Conservation (phyloP, 805 yeast genomes). For the Hanseniaspora singularis region DNA sequence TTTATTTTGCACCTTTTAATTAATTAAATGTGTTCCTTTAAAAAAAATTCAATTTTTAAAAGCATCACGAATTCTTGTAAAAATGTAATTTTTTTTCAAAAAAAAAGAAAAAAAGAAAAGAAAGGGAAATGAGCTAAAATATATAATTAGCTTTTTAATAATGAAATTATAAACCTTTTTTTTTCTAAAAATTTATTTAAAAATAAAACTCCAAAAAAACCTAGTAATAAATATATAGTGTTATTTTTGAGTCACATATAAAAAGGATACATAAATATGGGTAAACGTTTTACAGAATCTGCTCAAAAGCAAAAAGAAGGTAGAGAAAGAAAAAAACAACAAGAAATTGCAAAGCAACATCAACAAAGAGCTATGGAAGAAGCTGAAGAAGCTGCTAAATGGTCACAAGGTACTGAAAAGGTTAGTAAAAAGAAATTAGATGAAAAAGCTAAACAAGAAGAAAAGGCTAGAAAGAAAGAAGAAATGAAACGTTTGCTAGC, state of each 20-base stretch:
- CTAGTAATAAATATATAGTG: too few relatives aligned
- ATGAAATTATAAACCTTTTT: too few relatives aligned
- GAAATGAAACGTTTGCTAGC: conserved; percentile 28
- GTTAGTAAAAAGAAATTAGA: conserved; percentile 22
- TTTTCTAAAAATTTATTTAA: too few relatives aligned
- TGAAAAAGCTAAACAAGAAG: conserved; percentile 28
- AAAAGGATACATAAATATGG: conserved; percentile 20
- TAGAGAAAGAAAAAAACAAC: conserved; percentile 27
- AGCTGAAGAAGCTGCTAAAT: conserved; percentile 27
- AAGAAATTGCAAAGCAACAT: conserved; percentile 23
- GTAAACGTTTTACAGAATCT: conserved; percentile 29
- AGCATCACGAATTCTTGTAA: too few relatives aligned
- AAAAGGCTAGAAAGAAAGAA: conserved; percentile 24
- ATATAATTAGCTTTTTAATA: too few relatives aligned
- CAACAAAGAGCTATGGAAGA: conserved; percentile 22
- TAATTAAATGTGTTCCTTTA: too few relatives aligned
- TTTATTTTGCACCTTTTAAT: too few relatives aligned
- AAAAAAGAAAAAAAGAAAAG: too few relatives aligned
- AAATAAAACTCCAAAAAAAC: too few relatives aligned
- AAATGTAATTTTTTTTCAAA: too few relatives aligned
- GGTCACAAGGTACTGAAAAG: conserved; percentile 27
- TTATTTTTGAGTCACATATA: not conserved
- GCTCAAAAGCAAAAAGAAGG: conserved; percentile 30
- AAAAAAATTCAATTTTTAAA: too few relatives aligned
- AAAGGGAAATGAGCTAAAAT: too few relatives aligned